A percentile compares a stretch with the other conserved stretches of the same genome.
Evolutionary conservation across 2,329 filamentous ascomycete species (phyloP).

Genomic region (Geosmithia flava): DNA sequence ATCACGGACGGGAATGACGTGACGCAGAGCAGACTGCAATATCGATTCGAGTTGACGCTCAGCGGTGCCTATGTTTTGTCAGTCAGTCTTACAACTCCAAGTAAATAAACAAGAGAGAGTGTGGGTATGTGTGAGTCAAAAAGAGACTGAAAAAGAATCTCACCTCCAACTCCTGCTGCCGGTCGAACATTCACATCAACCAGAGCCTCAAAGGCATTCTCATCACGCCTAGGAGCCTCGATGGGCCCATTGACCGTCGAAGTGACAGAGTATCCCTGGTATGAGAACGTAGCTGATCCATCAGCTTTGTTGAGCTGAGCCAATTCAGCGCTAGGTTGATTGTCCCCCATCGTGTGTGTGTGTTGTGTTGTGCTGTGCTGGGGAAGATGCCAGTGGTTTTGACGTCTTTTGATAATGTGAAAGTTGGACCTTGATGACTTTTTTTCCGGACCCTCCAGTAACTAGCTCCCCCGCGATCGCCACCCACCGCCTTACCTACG

Average conservation of each 20-base stretch:
- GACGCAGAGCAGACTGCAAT: conserved; percentile 58
- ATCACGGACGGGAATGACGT: conserved; percentile 61
- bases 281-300: conserved; percentile 67
- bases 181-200: conserved; percentile 87
- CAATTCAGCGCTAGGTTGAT: conserved; percentile 37
- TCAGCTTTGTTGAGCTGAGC: conserved; percentile 58
- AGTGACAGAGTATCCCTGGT: conserved; percentile 67
- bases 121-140: background rate
- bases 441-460: background rate
- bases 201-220: conserved; percentile 81
- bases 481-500: background rate
- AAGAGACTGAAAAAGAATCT: conserved; percentile 9
- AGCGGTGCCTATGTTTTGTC: conserved; percentile 39
- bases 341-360: conserved; percentile 10
- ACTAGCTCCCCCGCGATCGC: too few relatives aligned
- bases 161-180: conserved; percentile 70
- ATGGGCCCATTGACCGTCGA: conserved; percentile 87
- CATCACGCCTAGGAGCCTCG: conserved; percentile 78
- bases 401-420: background rate
- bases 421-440: background rate
- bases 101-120: background rate
- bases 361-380: background rate
- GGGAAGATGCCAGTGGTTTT: too few relatives aligned
- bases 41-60: conserved; percentile 75
- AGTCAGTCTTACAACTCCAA: background rate